phyloP scores from a whole-genome alignment of 805 yeast species.

The Wickerhamiella alocasiicola region DNA sequence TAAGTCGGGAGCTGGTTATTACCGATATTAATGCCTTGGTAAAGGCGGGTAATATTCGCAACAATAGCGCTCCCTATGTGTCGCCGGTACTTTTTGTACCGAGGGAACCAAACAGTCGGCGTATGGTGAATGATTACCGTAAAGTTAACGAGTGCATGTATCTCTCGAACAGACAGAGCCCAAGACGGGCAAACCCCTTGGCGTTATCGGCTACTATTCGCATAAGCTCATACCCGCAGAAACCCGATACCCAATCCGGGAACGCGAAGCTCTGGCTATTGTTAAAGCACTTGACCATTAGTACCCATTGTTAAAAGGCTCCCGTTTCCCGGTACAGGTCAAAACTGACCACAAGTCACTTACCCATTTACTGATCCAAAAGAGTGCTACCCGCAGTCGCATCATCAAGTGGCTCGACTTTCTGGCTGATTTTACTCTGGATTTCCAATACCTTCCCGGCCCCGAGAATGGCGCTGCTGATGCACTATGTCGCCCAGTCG shows the following conservation, averaged over 20 bases:
- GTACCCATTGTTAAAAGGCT: not conserved
- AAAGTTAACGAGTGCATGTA: not conserved
- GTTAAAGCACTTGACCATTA: not conserved
- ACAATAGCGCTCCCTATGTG: too few relatives aligned
- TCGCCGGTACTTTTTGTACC: conserved; percentile 2
- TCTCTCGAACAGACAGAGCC: not conserved
- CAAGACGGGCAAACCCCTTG: not conserved
- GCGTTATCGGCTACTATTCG: conserved; percentile 1
- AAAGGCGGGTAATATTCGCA: too few relatives aligned
- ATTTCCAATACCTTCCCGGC: not conserved
- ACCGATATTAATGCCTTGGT: too few relatives aligned
- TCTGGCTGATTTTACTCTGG: not conserved
- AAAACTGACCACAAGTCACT: conserved; percentile 2
- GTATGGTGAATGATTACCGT: conserved; percentile 4
- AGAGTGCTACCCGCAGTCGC: not conserved
- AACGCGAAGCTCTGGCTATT: not conserved
- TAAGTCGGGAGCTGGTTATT: too few relatives aligned
- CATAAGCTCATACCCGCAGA: not conserved
- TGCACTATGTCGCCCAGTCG: not conserved
- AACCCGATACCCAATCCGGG: conserved; percentile 3
- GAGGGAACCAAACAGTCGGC: not conserved
- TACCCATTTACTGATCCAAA: not conserved
- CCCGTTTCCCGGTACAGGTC: not conserved
- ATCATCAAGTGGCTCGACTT: conserved; percentile 1
- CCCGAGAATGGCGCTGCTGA: conserved; percentile 3